Evolutionary conservation across 176 grass and related monocot species (phyloP).

Genomic region (Triticum aestivum): DNA sequence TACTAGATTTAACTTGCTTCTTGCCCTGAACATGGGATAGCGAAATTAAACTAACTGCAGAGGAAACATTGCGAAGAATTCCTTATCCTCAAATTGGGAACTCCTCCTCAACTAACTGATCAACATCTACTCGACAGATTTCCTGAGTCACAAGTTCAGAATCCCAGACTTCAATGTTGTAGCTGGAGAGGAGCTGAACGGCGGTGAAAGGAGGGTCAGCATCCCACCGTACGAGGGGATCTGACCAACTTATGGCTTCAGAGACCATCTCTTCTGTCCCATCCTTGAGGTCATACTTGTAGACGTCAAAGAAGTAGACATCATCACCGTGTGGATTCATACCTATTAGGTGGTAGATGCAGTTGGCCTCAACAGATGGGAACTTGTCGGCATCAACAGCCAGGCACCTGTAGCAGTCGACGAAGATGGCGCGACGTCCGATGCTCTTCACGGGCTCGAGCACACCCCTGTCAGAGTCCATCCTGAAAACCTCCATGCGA

Average conservation of each 20-base stretch:
- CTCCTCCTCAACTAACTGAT: neutral
- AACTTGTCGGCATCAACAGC: neutral
- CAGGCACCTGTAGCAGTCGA: neutral
- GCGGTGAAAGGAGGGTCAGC: neutral
- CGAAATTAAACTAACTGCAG: too few relatives aligned
- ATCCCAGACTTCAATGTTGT: neutral
- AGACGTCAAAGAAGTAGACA: neutral
- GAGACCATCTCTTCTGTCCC: neutral
- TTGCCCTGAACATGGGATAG: too few relatives aligned
- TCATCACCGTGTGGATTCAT: neutral
- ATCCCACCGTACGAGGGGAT: neutral
- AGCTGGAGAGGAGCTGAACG: neutral
- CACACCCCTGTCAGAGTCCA: neutral
- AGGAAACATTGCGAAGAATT: too few relatives aligned
- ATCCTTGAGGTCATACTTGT: neutral
- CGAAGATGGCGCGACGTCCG: neutral
- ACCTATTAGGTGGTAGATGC: neutral
- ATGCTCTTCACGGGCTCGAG: neutral
- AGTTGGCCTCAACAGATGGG: neutral
- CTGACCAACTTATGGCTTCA: neutral
- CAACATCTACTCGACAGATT: neutral
- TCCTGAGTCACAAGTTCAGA: neutral
- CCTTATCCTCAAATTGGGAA: neutral
- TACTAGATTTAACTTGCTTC: too few relatives aligned
- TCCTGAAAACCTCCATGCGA: neutral